Evolutionary conservation across 495 filamentous ascomycete genomes (phyloP), one percentile per base, ranked within the genome.

Genomic region (Penicillium cataractarum): DNA sequence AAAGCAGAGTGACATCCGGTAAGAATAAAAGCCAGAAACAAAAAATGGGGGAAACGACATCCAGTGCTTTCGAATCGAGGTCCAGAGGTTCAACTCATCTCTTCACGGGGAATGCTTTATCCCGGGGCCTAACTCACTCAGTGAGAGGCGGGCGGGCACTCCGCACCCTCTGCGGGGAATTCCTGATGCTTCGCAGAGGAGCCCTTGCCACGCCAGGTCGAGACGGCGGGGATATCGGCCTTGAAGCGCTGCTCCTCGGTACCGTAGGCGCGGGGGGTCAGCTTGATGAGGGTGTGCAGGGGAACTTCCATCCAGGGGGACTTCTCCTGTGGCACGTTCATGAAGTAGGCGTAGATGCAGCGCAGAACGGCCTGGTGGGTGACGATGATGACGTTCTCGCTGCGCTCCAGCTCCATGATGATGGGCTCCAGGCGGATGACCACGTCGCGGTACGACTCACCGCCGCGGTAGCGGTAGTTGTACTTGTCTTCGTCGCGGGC

Each of bases 221-320:
- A 93, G 21, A 99, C 95, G 21, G 95, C 95, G 26, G 90, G 90
- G 62, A 99, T 97, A 70, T 95, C 89, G 17, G 93, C 93, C 73
- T 86, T 89, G 71, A 92, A 91, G 24, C 89, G 83, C 74, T 96
- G 85, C 68, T 97, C 90, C 54, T 94, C 86, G 7, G 95, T 99
- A 29, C 88, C 87, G 69, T 98, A 99, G n/a, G 95, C 95, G 48
- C 89, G 86, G 6, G 95, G 95, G 15, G 95, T 98, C 53, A 99
- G 82, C 78, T 97, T 97, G 75, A 99, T 97, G 29, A 99, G 78
- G 10, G 92, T 97, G 74, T 99, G 95, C 48, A 99, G 84, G 5
- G 95, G 95, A 4, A 93, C 91, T 65, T 91, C 92, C 88, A 98
- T 96, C 95, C 95, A 99, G n/a, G 95, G 95, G 57, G 89, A 92